Evolutionary conservation across 2,329 filamentous ascomycete species (phyloP), one percentile per base, ranked within the genome.

Genomic region (Diaporthe aspalathi): DNA sequence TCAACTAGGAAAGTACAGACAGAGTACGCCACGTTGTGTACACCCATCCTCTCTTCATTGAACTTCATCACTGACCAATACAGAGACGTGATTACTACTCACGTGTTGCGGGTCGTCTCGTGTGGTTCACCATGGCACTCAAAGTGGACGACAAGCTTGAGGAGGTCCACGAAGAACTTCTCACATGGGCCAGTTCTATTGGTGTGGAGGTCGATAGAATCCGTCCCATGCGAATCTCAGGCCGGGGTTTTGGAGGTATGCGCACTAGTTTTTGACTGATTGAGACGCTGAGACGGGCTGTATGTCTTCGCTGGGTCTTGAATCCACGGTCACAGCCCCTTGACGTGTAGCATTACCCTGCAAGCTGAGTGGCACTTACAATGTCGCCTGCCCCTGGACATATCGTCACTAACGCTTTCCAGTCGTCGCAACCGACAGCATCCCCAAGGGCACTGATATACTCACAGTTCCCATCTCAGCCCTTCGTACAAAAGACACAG

Each of bases 201-300:
- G 93, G 92, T 17, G 87, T 97, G 35, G 81, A 86, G 45, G 87
- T 94, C 74, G 86, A 91, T 76, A 91, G 90, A 35, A 89, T 97
- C 60, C 84, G 84, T 2, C 91, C 94, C 6, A 86, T 89, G 50
- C 84, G 84, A 49, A 90, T 97, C 20, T 88, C 91, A 7, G 92
- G 91, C 1, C 87, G 92, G 68, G 94, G 94, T 35, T 87, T 96
- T 67, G 94, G 95, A 57, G 65, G 72, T 67, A 38, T 68, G 27
- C 16, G n/a, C 43, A 14, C 24, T 45, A 12, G 12, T 22, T 1
- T 24, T 14, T 29, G 8, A 14, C 11, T 22, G 6, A 35, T 14
- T 24, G 60, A 12, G 24, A 60, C 3, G 12, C 12, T 40, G 12
- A 20, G 12, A 27, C 6, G 12, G 14, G 12, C 35, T 40, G 16